Base-by-base conservation (phyloP, 2,329 filamentous ascomycete genomes). In the Neonectria ditissima region DNA sequence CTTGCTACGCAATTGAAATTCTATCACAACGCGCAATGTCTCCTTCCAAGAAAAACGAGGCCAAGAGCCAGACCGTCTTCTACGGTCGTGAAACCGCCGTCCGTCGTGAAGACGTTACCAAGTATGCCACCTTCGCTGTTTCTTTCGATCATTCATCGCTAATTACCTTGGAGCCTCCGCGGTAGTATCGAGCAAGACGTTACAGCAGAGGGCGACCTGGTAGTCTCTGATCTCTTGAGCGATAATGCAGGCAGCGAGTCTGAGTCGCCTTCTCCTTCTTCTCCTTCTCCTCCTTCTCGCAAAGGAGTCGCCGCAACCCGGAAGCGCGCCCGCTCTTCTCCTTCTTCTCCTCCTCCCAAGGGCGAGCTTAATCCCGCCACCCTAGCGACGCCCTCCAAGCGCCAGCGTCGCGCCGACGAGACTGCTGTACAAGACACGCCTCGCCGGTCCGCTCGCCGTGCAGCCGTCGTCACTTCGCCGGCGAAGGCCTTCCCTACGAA, bases 21-120 rank as follows among this genome's bases (percentile, higher is more conserved):
- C 10, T 47, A 1, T 22, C 24, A 20, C 59, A 8, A 13, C 6
- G 22, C 9, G 28, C 30, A 24, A 75, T 72, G 71, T n/a, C 73
- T n/a, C 8, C 43, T 41, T 1, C 43, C 26, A 41, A 45, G n/a
- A 44, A 43, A 10, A 30, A 20, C 0, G 18, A 54, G 1, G 62
- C 70, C 22, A 52, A 44, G 9, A 13, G n/a, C 0, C 47, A 55
- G 3, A 70, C 71, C 18, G 65, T 74, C 4, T 72, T 75, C 58
- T 59, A 67, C 26, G 70, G 68, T 55, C 69, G 68, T 53, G 60
- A 74, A 41, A 67, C 63, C 14, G 30, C 60, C 47, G 34, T 58
- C 1, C 43, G 54, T 9, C 43, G 59, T 9, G 66, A 65, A 11
- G 68, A 67, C n/a, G 30, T 65, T 8, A 34, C 48, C 10, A 34